These are phyloP conservation scores for Erythrobasidium hasegawianum DNA, from an alignment of 1,284 basidiomycete genomes.

Conservation along the genomic window DNA sequence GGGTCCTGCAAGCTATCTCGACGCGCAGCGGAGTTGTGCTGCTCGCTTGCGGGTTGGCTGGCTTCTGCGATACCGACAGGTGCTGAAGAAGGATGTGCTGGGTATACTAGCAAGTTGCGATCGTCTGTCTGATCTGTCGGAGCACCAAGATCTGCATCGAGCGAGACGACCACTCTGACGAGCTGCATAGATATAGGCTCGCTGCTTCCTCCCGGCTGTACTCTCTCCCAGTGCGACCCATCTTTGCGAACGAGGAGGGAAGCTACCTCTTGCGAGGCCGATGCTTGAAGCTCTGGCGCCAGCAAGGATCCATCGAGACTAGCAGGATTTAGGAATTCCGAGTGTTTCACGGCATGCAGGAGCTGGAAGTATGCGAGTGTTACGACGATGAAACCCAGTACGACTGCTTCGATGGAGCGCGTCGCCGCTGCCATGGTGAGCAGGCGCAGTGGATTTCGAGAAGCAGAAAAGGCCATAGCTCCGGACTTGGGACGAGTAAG, in stretches of 20 bases:
- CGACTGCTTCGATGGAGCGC: constrained; percentile 71
- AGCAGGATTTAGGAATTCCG: constrained; percentile 48
- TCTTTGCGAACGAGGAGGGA: constrained; percentile 24
- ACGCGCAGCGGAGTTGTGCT: neutral
- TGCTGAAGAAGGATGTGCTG: constrained; percentile 23
- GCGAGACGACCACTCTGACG: constrained; percentile 15
- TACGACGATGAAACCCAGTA: constrained; percentile 76
- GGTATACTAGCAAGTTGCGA: constrained; percentile 28
- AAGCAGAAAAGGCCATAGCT: neutral
- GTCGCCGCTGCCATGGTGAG: constrained; percentile 51
- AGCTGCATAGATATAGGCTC: neutral
- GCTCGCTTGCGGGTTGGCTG: neutral
- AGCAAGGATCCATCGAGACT: neutral
- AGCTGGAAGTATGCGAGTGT: constrained; percentile 91
- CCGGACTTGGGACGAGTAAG: too few species aligned
- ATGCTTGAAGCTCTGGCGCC: neutral
- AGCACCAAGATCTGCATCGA: constrained; percentile 11
- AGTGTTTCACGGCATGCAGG: constrained; percentile 71
- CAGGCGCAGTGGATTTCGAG: constrained; percentile 19
- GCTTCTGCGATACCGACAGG: constrained; percentile 3
- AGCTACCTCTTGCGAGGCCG: neutral
- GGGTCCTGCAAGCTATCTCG: constrained; percentile 8
- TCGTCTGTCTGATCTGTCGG: constrained; percentile 4
- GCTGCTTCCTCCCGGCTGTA: neutral
- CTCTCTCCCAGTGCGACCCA: neutral